Conservation (phyloP, 495 filamentous ascomycete genomes). For the Coniosporium apollinis region DNA sequence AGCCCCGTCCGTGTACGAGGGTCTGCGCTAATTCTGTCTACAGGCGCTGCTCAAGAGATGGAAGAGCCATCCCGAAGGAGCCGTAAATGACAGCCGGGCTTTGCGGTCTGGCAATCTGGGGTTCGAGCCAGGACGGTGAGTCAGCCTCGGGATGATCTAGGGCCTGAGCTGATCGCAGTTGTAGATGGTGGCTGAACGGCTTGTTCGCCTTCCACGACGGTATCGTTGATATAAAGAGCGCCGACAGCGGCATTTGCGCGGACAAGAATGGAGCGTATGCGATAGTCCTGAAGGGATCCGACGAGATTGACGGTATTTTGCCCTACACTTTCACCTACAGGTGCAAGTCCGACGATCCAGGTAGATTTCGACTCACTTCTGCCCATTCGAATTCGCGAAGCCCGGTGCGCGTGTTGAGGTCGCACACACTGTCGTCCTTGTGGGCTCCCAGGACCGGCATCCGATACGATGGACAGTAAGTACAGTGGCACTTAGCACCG, state of each 20-base stretch:
- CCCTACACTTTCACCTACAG: slow-evolving; percentile 17
- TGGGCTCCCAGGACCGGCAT: slow-evolving; percentile 22
- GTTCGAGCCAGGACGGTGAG: slow-evolving; percentile 23
- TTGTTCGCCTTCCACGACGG: slow-evolving; percentile 22
- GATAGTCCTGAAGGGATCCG: slow-evolving; percentile 16
- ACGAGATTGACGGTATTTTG: slow-evolving; percentile 12
- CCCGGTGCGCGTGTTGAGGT: slow-evolving; percentile 19
- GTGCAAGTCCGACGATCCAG: slow-evolving; percentile 11
- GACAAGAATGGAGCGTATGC: slow-evolving; percentile 22
- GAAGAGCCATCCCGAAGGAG: no score
- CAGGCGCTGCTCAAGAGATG: slow-evolving; percentile 12
- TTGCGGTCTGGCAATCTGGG: slow-evolving; percentile 14
- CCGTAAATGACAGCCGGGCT: no score
- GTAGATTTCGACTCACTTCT: slow-evolving; percentile 18
- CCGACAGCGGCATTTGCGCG: slow-evolving; percentile 14
- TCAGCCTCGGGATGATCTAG: no score
- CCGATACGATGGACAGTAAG: slow-evolving; percentile 25
- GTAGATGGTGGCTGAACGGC: slow-evolving; percentile 25
- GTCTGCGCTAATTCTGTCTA: no score
- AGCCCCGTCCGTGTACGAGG: no score
- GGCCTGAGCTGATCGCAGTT: no score
- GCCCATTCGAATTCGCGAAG: slow-evolving; percentile 12
- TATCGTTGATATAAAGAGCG: slow-evolving; percentile 18
- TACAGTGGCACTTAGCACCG: not conserved
- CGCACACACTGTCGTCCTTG: slow-evolving; percentile 17